Evolutionary conservation across 2,329 filamentous ascomycete species (phyloP).

Genomic region (Dactylellina sp.): DNA sequence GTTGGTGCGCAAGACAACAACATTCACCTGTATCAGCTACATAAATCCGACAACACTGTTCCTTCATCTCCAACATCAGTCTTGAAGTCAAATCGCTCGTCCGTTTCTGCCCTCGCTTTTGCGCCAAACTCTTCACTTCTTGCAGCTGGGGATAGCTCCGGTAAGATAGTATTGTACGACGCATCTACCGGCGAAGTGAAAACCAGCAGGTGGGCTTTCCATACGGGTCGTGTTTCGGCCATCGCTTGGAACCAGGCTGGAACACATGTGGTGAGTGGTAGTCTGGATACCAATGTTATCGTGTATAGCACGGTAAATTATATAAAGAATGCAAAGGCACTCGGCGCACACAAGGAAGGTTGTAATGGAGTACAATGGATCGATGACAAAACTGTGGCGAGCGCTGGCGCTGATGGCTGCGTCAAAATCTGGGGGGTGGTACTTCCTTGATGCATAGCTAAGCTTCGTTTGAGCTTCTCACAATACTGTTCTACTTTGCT

Average conservation of each 20-base stretch:
- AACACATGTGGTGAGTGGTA: constrained; percentile 83
- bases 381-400: constrained; percentile 76
- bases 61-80: constrained; percentile 68
- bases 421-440: constrained; percentile 81
- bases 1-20: constrained; percentile 80
- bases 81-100: constrained; percentile 75
- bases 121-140: constrained; percentile 80
- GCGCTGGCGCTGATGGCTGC: constrained; percentile 85
- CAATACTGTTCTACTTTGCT: too few species aligned
- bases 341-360: constrained; percentile 95
- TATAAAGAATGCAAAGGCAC: constrained; percentile 82
- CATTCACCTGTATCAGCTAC: constrained; percentile 78
- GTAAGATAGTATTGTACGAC: constrained; percentile 87
- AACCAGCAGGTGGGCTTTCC: constrained; percentile 81
- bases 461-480: too few species aligned
- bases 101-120: constrained; percentile 83
- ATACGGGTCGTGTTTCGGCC: constrained; percentile 75
- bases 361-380: constrained; percentile 89
- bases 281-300: constrained; percentile 89
- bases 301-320: constrained; percentile 89
- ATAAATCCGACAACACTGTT: constrained; percentile 69
- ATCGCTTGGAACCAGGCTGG: constrained; percentile 82
- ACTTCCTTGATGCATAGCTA: constrained; percentile 7
- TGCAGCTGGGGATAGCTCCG: constrained; percentile 83
- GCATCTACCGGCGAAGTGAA: constrained; percentile 75